These are phyloP conservation scores for Xylariaceae sp. DNA, from an alignment of 2,329 filamentous ascomycete species.

Conservation along the genomic window DNA sequence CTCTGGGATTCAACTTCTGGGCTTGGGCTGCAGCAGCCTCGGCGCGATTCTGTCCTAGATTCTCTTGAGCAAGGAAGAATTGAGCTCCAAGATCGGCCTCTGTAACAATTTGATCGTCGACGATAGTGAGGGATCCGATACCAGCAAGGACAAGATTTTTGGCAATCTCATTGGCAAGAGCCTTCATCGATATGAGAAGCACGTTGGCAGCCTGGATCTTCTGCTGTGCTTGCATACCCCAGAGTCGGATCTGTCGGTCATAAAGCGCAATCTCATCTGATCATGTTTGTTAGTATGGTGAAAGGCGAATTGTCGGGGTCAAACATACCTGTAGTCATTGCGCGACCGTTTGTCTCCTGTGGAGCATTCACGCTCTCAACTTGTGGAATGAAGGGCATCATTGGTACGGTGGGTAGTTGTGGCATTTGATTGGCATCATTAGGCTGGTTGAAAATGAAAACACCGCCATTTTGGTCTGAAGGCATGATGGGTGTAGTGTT, in stretches of 20 bases:
- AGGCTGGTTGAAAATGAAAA: slow-evolving; percentile 12
- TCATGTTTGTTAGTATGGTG: slow-evolving; percentile 12
- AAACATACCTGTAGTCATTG: slow-evolving; percentile 35
- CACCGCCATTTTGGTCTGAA: no score
- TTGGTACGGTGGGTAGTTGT: no score
- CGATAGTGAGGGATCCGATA: slow-evolving; percentile 82
- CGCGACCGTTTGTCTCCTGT: slow-evolving; percentile 21
- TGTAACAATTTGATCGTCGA: slow-evolving; percentile 72
- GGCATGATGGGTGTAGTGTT: no score
- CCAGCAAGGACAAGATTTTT: slow-evolving; percentile 97
- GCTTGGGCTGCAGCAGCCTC: slow-evolving; percentile 74
- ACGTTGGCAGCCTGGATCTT: slow-evolving; percentile 87
- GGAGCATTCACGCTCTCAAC: slow-evolving; percentile 7
- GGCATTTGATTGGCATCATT: slow-evolving; percentile 16
- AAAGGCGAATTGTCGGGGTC: neutral
- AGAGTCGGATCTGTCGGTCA: slow-evolving; percentile 93
- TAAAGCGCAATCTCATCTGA: slow-evolving; percentile 94
- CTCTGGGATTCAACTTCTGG: slow-evolving; percentile 83
- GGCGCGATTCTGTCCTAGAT: slow-evolving; percentile 81
- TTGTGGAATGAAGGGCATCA: slow-evolving; percentile 8
- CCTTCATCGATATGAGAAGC: slow-evolving; percentile 82
- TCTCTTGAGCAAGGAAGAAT: slow-evolving; percentile 69
- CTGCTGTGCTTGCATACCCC: slow-evolving; percentile 93
- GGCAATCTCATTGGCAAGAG: slow-evolving; percentile 87
- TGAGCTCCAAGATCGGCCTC: slow-evolving; percentile 77